Evolutionary conservation across 352 stramenopile genomes (phyloP), one percentile per base, ranked within the genome.

Genomic region (Blastocystis sp.): DNA sequence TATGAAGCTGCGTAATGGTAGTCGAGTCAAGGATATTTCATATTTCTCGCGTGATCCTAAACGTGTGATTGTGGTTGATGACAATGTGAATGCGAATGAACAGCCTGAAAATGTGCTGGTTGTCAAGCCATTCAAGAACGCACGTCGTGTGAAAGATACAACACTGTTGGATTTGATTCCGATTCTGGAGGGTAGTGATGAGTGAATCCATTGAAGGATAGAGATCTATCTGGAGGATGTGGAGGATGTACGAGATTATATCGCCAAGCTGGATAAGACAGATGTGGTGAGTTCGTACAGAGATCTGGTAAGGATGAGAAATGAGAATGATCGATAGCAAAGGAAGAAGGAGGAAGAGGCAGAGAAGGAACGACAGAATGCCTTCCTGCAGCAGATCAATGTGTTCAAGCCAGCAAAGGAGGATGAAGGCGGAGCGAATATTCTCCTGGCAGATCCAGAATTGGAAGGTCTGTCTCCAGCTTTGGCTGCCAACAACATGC

Each of bases 301-400:
- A 6, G 12, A 57, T 19, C 19, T 54, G 39, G 66, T 58, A 21
- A 1, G 35, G 1, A 19, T 54, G 63, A 5, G 14, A 14, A 29
- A 0, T 19, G 24, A n/a, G 14, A 21, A 27, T 57, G 37, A 56
- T 7, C 5, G 7, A 49, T 56, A 78, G 66, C 66, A 58, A 49
- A 21, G 12, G 66, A 29, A 78, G 66, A 16, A 32, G 12, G 66
- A 78, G 35, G 66, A 78, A 49, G 66, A 56, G 66, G 21, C 32
- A 49, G 49, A 57, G 42, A 32, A 56, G 35, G 66, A 78, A 49
- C 32, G 39, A 35, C 66, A 57, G 46, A 12, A 57, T 9, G 66
- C 66, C 21, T 58, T 78, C 16, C 39, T 78, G 66, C 29, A 78
- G 66, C 66, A 78, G 66, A 78, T 78, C 66, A 78, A 78, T 49